Percentiles rank a stretch among this genome's conserved stretches.
Conservation (phyloP, 805 yeast genomes). For the Spathaspora sp. region DNA sequence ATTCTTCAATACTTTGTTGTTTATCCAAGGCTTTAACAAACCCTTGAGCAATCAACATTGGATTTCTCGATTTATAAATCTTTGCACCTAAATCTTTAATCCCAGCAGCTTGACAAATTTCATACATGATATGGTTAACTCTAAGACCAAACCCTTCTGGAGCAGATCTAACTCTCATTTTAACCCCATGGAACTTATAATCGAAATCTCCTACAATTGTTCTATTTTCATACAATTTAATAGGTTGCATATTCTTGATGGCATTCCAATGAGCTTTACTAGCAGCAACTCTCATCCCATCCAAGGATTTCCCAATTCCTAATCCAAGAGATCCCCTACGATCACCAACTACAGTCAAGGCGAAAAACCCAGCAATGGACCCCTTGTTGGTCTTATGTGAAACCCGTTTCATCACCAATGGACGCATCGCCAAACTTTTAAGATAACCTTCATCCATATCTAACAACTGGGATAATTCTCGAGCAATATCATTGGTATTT, state of each 20-base stretch:
- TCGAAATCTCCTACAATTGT: slow-evolving; percentile 84
- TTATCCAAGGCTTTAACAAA: slow-evolving; percentile 78
- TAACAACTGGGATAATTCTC: slow-evolving; percentile 57
- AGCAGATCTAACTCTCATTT: slow-evolving; percentile 76
- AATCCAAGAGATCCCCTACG: slow-evolving; percentile 89
- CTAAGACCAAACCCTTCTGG: slow-evolving; percentile 93
- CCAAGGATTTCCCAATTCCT: slow-evolving; percentile 91
- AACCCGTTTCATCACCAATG: slow-evolving; percentile 72
- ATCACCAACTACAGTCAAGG: slow-evolving; percentile 88
- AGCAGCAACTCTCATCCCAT: slow-evolving; percentile 69
- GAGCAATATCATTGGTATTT: slow-evolving; percentile 36
- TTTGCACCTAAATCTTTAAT: slow-evolving; percentile 91
- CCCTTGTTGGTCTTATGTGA: slow-evolving; percentile 92
- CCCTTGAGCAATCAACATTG: slow-evolving; percentile 91
- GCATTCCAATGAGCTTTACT: slow-evolving; percentile 92
- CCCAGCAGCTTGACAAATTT: slow-evolving; percentile 90
- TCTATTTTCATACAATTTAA: slow-evolving; percentile 88
- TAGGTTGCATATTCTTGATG: slow-evolving; percentile 71
- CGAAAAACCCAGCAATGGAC: slow-evolving; percentile 77
- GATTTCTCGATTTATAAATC: slow-evolving; percentile 87
- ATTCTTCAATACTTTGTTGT: slow-evolving; percentile 80
- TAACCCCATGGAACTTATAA: slow-evolving; percentile 82
- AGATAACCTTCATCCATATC: slow-evolving; percentile 65
- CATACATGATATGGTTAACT: slow-evolving; percentile 85
- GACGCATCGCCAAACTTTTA: slow-evolving; percentile 57